These are phyloP conservation scores for Aphanocladium album DNA, from an alignment of 2,329 filamentous ascomycete genomes.

Conservation along the genomic window DNA sequence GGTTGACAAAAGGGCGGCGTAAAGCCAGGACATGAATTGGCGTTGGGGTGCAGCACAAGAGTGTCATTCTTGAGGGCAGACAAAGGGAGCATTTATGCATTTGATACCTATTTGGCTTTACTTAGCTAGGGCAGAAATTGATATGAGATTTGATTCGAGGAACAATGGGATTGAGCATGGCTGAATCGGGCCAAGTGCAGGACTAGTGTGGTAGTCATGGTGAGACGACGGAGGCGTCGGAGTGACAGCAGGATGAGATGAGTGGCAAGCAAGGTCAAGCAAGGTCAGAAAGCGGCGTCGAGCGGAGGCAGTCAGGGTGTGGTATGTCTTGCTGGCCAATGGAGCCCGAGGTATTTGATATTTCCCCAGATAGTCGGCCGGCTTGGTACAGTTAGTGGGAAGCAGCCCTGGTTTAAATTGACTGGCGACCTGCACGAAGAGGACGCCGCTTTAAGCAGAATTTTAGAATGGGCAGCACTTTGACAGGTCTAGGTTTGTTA, in stretches of 20 bases:
- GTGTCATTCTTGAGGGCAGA: neutral
- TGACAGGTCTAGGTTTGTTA: neutral
- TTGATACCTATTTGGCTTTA: slow-evolving; percentile 2
- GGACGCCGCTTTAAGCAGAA: neutral
- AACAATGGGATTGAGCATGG: neutral
- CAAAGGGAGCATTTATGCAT: neutral
- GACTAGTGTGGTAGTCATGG: neutral
- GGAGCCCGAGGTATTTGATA: slow-evolving; percentile 5
- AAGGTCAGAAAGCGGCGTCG: too few relatives aligned
- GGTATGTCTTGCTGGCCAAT: too few relatives aligned
- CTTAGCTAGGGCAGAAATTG: neutral
- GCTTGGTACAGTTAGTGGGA: neutral
- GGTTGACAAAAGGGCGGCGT: neutral
- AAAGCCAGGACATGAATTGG: neutral
- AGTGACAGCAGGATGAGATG: too few relatives aligned
- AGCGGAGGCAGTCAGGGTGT: too few relatives aligned
- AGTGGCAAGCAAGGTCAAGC: too few relatives aligned
- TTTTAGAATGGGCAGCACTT: neutral
- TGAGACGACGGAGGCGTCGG: neutral
- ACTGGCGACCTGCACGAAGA: neutral
- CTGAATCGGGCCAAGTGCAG: neutral
- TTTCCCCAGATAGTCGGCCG: slow-evolving; percentile 12
- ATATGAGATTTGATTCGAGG: neutral
- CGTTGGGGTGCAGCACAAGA: neutral
- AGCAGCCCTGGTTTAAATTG: neutral